Percentiles rank a stretch among this genome's conserved stretches.
Evolutionary conservation across 768 basidiomycete species (phyloP).

Genomic region (Leccinellum rugosiceps): DNA sequence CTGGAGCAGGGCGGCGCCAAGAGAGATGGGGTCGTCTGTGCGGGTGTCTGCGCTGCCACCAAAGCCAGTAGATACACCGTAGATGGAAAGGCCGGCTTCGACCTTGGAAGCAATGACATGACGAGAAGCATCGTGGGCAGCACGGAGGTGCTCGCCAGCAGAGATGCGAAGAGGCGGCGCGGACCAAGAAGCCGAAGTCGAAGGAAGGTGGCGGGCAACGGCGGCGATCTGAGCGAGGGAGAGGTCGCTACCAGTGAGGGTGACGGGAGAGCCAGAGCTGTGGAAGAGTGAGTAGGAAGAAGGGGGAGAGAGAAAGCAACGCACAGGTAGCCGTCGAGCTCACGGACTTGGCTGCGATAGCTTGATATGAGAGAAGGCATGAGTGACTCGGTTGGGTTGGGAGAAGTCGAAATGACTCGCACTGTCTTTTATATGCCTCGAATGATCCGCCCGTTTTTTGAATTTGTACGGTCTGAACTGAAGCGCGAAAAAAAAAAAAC

Average conservation of each 20-base stretch:
- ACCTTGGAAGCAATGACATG: constrained; percentile 6
- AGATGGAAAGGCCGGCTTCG: constrained; percentile 57
- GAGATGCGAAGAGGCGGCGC: constrained; percentile 24
- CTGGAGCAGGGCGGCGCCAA: constrained; percentile 82
- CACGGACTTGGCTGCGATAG: constrained; percentile 57
- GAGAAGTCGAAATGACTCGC: background rate
- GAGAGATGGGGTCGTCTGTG: constrained; percentile 66
- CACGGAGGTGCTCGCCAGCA: constrained; percentile 31
- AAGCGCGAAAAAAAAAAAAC: constrained; percentile 3
- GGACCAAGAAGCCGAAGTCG: constrained; percentile 39
- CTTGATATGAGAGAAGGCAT: constrained; percentile 42
- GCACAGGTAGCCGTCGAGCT: constrained; percentile 65
- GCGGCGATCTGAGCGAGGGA: constrained; percentile 79
- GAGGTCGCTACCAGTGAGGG: constrained; percentile 66
- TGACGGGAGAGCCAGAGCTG: constrained; percentile 61
- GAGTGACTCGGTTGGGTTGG: background rate
- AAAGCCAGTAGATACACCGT: constrained; percentile 83
- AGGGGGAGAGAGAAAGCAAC: constrained; percentile 15
- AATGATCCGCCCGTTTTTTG: constrained; percentile 20
- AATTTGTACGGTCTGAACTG: background rate
- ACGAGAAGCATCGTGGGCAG: constrained; percentile 60
- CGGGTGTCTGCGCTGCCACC: constrained; percentile 88
- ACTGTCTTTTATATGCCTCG: constrained; percentile 4
- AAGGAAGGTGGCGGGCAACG: constrained; percentile 53
- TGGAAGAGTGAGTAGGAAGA: background rate